Evolutionary conservation across 306 rosid species (phyloP), one percentile per base, ranked within the genome.

Genomic region (Sicyos baderoa): DNA sequence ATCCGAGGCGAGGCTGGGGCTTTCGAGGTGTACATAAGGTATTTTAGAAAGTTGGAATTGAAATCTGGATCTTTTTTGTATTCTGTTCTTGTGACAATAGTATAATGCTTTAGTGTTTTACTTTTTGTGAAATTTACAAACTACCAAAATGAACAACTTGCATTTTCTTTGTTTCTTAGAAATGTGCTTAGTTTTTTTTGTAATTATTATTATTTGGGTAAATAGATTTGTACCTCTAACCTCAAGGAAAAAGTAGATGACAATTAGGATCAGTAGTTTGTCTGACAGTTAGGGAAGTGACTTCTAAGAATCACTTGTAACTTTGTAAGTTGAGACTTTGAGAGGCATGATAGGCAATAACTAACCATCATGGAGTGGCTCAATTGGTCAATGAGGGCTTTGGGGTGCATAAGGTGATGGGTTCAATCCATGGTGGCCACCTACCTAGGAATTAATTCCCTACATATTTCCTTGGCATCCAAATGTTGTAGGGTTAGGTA

Each of bases 21-120:
- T 93, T 77, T 82, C 97, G 97, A 0, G 99, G 99, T 58, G 99
- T 93, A 65, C 99, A 93, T 78, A 93, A 86, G 99, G 97, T 93
- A 89, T 66, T 71, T 70, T 11, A 17, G 3, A n/a, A 69, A 52
- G 45, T n/a, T 54, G 53, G 13, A 22, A 45, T 48, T 67, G 54
- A 25, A 57, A 29, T 32, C 47, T n/a, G 15, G 47, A 29, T 44
- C 29, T 10, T 40, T 40, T 29, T 32, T 59, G 3, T 13, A 7
- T 21, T 14, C 40, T 66, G 40, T 66, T 66, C 15, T 47, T 23
- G 32, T 10, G 51, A 37, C 44, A 37, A 37, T 37, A 37, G 44
- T 37, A 44, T 64, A n/a, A 6, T 21, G 22, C 70, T 44, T 25
- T 44, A 0, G 9, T 42, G 35, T 0, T 44, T 65, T 45, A 19